These are phyloP conservation scores for Pseudopithomyces maydicus DNA, from an alignment of 2,329 filamentous ascomycete genomes.

Conservation along the genomic window DNA sequence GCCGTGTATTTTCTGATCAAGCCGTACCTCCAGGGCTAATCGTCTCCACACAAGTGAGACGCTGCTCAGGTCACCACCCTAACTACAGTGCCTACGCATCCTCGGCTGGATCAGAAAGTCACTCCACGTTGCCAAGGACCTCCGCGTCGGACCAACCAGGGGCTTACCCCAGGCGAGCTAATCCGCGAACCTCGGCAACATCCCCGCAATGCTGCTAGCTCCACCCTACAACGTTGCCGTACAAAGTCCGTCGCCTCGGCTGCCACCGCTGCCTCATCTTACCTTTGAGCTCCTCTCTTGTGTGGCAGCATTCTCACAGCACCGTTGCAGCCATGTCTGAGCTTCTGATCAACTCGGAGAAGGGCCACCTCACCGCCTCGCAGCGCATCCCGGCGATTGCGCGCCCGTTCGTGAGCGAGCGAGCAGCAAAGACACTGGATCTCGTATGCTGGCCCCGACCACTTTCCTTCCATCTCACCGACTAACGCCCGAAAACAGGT, in stretches of 20 bases:
- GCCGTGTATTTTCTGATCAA: neutral
- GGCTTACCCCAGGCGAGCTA: neutral
- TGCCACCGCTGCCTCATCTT: neutral
- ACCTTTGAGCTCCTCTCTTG: neutral
- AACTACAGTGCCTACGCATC: neutral
- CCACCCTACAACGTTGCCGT: neutral
- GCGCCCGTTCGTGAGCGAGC: slow-evolving; percentile 74
- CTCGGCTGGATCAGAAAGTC: slow-evolving; percentile 7
- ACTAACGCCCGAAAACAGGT: slow-evolving; percentile 57
- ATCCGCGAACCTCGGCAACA: slow-evolving; percentile 31
- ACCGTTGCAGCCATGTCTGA: slow-evolving; percentile 34
- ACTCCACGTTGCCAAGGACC: slow-evolving; percentile 11
- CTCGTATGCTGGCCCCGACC: slow-evolving; percentile 53
- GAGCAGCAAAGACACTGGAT: slow-evolving; percentile 83
- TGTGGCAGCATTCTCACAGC: neutral
- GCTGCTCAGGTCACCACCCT: neutral
- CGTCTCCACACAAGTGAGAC: neutral
- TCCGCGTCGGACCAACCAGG: slow-evolving; percentile 8
- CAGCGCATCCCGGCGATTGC: slow-evolving; percentile 64
- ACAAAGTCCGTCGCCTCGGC: slow-evolving; percentile 5
- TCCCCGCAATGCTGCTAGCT: slow-evolving; percentile 10
- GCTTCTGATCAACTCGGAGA: slow-evolving; percentile 41
- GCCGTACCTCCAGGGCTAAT: no score
- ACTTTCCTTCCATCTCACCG: neutral
- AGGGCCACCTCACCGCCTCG: slow-evolving; percentile 53